Conservation (phyloP, 2,329 filamentous ascomycete genomes). For the Claviceps spartinae region DNA sequence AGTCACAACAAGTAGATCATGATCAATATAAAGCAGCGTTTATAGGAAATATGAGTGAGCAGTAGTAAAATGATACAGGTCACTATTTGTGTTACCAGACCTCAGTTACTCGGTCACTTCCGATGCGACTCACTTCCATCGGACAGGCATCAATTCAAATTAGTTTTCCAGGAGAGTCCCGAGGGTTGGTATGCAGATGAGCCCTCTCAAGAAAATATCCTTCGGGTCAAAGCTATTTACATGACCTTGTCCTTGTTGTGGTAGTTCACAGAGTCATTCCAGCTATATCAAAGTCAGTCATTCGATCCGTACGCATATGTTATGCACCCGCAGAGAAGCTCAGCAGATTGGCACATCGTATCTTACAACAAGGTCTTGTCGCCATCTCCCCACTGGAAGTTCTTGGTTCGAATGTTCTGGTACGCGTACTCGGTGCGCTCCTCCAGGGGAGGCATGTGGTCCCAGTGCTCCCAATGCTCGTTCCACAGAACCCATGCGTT, state of each 20-base stretch:
- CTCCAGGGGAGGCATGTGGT: conserved; percentile 72
- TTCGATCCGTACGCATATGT: not conserved
- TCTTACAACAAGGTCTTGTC: conserved; percentile 57
- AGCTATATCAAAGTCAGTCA: conserved; percentile 37
- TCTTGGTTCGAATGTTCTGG: conserved; percentile 96
- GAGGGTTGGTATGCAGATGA: not conserved
- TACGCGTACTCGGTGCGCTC: conserved; percentile 90
- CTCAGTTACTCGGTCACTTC: not conserved
- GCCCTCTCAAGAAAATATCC: not conserved
- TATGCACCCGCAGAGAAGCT: not conserved
- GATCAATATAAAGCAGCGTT: too few species aligned
- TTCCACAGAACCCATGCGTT: conserved; percentile 90
- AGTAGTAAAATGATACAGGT: not conserved
- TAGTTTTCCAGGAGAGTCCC: not conserved
- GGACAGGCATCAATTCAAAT: not conserved
- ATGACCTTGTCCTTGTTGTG: conserved; percentile 76
- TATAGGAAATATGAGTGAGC: not conserved
- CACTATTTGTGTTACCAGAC: not conserved
- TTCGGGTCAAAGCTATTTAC: conserved; percentile 18
- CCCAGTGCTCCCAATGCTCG: conserved; percentile 95
- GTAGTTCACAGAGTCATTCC: conserved; percentile 93
- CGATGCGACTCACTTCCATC: not conserved
- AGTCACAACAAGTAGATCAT: too few species aligned
- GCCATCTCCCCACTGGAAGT: conserved; percentile 88
- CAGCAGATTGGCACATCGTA: not conserved